Evolutionary conservation across 495 filamentous ascomycete species (phyloP).

Genomic region (Geopyxis carbonaria): DNA sequence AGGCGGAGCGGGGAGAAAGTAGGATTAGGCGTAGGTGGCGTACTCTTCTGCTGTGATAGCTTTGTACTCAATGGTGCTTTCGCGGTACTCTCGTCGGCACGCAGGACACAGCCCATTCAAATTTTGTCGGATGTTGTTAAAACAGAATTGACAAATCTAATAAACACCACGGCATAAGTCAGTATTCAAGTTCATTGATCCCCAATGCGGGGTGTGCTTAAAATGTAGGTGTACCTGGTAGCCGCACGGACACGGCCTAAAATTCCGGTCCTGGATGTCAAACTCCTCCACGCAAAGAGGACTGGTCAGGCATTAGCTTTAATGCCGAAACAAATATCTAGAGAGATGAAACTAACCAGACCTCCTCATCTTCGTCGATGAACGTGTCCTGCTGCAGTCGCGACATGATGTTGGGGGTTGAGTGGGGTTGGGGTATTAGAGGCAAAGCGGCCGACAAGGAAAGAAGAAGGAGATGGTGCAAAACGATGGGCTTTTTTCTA

Average conservation of each 20-base stretch:
- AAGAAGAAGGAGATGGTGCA: no score
- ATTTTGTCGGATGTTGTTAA: constrained; percentile 92
- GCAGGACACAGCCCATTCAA: constrained; percentile 93
- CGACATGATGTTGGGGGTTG: constrained; percentile 13
- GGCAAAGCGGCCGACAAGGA: no score
- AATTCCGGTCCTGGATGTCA: constrained; percentile 91
- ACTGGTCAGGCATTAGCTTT: constrained; percentile 31
- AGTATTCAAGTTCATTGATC: not conserved
- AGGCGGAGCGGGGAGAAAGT: constrained; percentile 4
- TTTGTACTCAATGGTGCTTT: constrained; percentile 92
- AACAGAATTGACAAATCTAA: constrained; percentile 98
- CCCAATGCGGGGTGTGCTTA: not conserved
- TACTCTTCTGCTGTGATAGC: constrained; percentile 87
- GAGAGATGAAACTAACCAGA: constrained; percentile 38
- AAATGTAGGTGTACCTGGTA: constrained; percentile 54
- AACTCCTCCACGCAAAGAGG: constrained; percentile 99
- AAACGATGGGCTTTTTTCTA: no score
- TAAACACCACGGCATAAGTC: not conserved
- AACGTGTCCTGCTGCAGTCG: constrained; percentile 68
- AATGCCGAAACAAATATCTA: constrained; percentile 2
- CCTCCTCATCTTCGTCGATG: constrained; percentile 93
- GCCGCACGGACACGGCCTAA: constrained; percentile 91
- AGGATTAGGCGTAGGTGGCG: constrained; percentile 20
- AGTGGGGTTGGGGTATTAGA: not conserved
- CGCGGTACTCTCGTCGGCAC: constrained; percentile 85